These are phyloP conservation scores for Neurospora sp. DNA, from an alignment of 495 filamentous ascomycete genomes.

Conservation along the genomic window DNA sequence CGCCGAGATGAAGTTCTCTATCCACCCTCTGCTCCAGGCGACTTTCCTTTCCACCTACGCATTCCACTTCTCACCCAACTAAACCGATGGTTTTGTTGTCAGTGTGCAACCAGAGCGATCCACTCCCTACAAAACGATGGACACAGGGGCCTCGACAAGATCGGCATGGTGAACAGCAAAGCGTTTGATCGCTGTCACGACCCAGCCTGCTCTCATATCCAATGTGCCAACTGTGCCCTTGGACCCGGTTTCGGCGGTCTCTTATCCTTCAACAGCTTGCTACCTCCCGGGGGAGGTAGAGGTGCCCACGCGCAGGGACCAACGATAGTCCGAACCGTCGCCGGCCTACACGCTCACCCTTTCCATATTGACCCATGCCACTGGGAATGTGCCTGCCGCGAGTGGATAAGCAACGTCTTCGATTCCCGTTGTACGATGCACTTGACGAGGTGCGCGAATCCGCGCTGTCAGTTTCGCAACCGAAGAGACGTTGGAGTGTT, in stretches of 20 bases:
- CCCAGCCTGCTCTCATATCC: slow-evolving; percentile 6
- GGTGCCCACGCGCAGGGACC: background rate
- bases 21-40: background rate
- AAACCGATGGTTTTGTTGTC: slow-evolving; percentile 22
- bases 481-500: slow-evolving; percentile 1
- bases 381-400: slow-evolving; percentile 21
- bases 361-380: slow-evolving; percentile 14
- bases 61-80: slow-evolving; percentile 3
- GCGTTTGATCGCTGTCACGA: background rate
- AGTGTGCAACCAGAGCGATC: slow-evolving; percentile 5
- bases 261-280: background rate
- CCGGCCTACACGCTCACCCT: slow-evolving; percentile 13
- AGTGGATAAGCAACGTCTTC: slow-evolving; percentile 17
- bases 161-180: slow-evolving; percentile 14
- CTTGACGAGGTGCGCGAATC: slow-evolving; percentile 7
- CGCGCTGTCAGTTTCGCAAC: slow-evolving; percentile 1
- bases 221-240: slow-evolving; percentile 13
- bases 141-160: slow-evolving; percentile 7
- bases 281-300: background rate
- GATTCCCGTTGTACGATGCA: slow-evolving; percentile 3
- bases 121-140: background rate
- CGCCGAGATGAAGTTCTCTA: background rate
- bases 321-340: slow-evolving; percentile 9
- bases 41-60: background rate
- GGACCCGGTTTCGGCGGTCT: background rate